Evolutionary conservation across 306 rosid genomes (phyloP).

Genomic region (Sicyos baderoa): DNA sequence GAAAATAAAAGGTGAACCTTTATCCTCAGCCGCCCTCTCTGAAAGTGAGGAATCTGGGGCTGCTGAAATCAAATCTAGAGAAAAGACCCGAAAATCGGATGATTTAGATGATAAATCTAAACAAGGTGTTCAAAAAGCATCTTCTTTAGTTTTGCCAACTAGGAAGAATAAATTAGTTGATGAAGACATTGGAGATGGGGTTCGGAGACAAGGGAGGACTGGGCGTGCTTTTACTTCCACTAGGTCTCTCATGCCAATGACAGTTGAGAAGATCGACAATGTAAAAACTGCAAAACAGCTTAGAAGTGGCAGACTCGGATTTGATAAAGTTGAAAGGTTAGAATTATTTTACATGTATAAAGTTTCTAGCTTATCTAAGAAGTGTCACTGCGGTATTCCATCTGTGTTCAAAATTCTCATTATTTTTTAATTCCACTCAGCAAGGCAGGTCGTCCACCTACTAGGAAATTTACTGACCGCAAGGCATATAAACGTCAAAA

Average conservation of each 20-base stretch:
- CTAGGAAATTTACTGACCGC: conserved; percentile 87
- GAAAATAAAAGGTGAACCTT: conserved; percentile 65
- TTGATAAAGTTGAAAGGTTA: conserved; percentile 82
- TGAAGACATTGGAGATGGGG: conserved; percentile 92
- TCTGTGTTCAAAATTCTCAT: conserved; percentile 20
- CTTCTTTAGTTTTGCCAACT: conserved; percentile 47
- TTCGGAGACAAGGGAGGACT: conserved; percentile 95
- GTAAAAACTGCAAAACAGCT: conserved; percentile 94
- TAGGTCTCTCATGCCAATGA: conserved; percentile 55
- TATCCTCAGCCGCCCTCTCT: conserved; percentile 68
- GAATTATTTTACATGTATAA: conserved; percentile 23
- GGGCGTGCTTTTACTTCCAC: conserved; percentile 59
- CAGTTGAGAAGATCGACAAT: conserved; percentile 65
- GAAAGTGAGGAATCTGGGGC: conserved; percentile 97
- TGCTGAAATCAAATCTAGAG: conserved; percentile 67
- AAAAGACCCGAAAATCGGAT: conserved; percentile 59
- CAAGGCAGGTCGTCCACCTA: conserved; percentile 98
- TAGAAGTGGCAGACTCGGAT: conserved; percentile 71
- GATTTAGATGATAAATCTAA: conserved; percentile 70
- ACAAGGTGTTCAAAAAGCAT: conserved; percentile 58
- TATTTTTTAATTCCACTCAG: conserved; percentile 47
- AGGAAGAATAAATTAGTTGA: conserved; percentile 66
- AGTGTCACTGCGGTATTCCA: conserved; percentile 2
- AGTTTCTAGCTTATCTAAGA: conserved; percentile 21
- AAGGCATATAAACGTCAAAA: conserved; percentile 90